A percentile compares a stretch with the other conserved stretches of the same genome.
phyloP scores from a whole-genome alignment of 208 protist species.

The Crithidia sp. region DNA sequence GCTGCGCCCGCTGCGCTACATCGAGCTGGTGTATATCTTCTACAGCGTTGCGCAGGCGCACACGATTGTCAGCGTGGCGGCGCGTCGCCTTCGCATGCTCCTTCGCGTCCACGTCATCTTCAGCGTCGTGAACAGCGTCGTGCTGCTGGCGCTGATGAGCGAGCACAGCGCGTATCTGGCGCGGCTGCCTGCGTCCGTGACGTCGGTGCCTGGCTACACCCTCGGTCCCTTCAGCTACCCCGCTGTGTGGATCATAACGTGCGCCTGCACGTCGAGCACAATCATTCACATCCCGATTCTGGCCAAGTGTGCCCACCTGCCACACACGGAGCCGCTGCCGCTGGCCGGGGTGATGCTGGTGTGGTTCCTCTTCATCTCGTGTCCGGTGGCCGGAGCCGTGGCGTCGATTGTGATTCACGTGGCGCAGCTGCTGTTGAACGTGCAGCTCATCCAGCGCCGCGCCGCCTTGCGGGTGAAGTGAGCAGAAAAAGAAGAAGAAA shows the following conservation, averaged over 20 bases:
- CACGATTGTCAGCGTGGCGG: conserved; percentile 54
- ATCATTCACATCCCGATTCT: conserved; percentile 86
- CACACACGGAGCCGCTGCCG: conserved; percentile 43
- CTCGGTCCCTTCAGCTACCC: conserved; percentile 80
- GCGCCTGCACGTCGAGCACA: conserved; percentile 66
- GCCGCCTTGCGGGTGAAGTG: not conserved
- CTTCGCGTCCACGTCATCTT: conserved; percentile 69
- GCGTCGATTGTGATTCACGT: conserved; percentile 63
- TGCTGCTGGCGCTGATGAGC: conserved; percentile 62
- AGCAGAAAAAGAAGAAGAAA: not conserved
- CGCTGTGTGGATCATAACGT: conserved; percentile 84
- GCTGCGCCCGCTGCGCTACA: conserved; percentile 35
- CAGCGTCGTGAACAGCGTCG: conserved; percentile 46
- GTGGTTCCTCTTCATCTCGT: conserved; percentile 59
- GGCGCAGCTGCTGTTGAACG: conserved; percentile 64
- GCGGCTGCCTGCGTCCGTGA: conserved; percentile 21
- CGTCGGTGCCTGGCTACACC: conserved; percentile 49
- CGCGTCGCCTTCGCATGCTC: conserved; percentile 61
- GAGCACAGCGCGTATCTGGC: conserved; percentile 51
- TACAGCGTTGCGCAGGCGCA: conserved; percentile 65
- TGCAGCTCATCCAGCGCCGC: conserved; percentile 41
- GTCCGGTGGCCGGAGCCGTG: conserved; percentile 52
- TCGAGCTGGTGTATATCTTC: conserved; percentile 71
- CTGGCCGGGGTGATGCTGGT: conserved; percentile 71
- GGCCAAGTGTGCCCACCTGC: conserved; percentile 61